Conservation (phyloP, 768 basidiomycete genomes). For the Tricholoma flavovirens region DNA sequence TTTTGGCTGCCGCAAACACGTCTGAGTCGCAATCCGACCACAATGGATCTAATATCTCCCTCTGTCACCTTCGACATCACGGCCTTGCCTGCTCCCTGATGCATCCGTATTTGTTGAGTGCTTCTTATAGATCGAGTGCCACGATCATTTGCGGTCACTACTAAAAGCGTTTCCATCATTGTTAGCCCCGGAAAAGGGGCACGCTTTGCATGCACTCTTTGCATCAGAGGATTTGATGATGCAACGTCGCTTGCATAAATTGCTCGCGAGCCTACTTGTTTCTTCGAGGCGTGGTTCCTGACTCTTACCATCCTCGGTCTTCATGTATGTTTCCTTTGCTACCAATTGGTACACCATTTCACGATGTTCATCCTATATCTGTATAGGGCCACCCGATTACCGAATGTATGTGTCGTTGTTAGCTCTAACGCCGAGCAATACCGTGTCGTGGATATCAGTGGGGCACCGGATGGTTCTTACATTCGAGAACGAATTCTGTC, state of each 20-base stretch:
- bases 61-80: slow-evolving; percentile 9
- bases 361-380: not conserved
- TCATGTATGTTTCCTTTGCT: not conserved
- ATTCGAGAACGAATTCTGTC: slow-evolving; percentile 41
- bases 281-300: slow-evolving; percentile 10
- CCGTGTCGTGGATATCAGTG: slow-evolving; percentile 42
- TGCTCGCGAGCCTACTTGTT: slow-evolving; percentile 1
- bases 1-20: slow-evolving; percentile 32
- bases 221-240: slow-evolving; percentile 17
- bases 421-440: slow-evolving; percentile 48
- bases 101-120: slow-evolving; percentile 15
- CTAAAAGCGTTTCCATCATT: slow-evolving; percentile 17
- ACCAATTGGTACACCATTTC: not conserved
- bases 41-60: slow-evolving; percentile 15
- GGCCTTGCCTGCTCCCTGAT: slow-evolving; percentile 6
- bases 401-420: slow-evolving; percentile 39
- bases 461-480: slow-evolving; percentile 37
- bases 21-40: slow-evolving; percentile 24
- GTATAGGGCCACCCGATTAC: slow-evolving; percentile 21
- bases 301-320: slow-evolving; percentile 3
- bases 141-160: slow-evolving; percentile 14
- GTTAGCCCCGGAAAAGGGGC: slow-evolving; percentile 12
- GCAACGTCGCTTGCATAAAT: slow-evolving; percentile 10
- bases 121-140: slow-evolving; percentile 10
- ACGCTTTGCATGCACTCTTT: slow-evolving; percentile 7